Percentiles rank a stretch among this genome's conserved stretches.
These are phyloP conservation scores for Gymnopilus junonius DNA, from an alignment of 768 basidiomycete genomes.

Conservation along the genomic window DNA sequence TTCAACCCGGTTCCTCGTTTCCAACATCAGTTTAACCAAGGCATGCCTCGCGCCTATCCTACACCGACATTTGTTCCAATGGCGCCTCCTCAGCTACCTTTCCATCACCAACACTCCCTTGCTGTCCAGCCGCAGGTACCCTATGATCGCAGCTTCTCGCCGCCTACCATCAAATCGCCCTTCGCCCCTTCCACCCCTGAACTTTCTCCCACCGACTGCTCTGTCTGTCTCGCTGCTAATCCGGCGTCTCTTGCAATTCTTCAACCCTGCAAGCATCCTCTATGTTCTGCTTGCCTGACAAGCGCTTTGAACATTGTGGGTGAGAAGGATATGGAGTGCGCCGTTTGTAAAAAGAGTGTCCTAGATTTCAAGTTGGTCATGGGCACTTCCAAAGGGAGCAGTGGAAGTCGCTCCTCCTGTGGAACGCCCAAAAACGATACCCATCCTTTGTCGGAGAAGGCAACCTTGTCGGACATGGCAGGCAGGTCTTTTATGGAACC, in stretches of 20 bases:
- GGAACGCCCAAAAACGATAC: background rate
- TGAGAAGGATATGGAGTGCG: constrained; percentile 87
- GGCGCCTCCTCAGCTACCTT: constrained; percentile 18
- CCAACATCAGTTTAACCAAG: constrained; percentile 22
- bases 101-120: constrained; percentile 8
- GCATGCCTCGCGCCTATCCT: constrained; percentile 23
- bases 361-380: constrained; percentile 65
- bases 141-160: constrained; percentile 8
- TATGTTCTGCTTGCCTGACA: constrained; percentile 83
- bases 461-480: background rate
- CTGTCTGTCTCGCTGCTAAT: constrained; percentile 60
- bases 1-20: constrained; percentile 16
- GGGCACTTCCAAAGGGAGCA: constrained; percentile 16
- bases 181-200: constrained; percentile 13
- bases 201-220: constrained; percentile 47
- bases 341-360: constrained; percentile 77
- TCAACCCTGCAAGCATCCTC: constrained; percentile 73
- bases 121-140: constrained; percentile 8
- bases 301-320: constrained; percentile 89
- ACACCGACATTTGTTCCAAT: constrained; percentile 21
- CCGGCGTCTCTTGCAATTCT: constrained; percentile 62
- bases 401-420: background rate
- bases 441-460: background rate
- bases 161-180: constrained; percentile 1
- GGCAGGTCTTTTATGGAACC: constrained; percentile 38